A percentile compares a stretch with the other conserved stretches of the same genome.
phyloP scores from a whole-genome alignment of 805 yeast genomes.

The Teunomyces aglyptinius region DNA sequence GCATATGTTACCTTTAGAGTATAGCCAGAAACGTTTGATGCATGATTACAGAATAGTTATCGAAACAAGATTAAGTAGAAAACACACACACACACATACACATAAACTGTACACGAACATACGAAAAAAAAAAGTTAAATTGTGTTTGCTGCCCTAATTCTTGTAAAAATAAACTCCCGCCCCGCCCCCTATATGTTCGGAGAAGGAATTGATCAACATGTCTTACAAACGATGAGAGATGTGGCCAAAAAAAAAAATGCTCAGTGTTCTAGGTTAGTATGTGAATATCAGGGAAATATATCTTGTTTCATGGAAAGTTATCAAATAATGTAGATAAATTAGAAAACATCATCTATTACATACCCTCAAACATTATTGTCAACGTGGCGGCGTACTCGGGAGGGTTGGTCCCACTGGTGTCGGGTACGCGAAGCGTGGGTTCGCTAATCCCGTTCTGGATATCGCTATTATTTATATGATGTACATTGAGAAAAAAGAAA shows the following conservation, averaged over 20 bases:
- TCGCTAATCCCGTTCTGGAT: not conserved
- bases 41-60: no score
- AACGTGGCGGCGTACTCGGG: not conserved
- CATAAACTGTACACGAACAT: no score
- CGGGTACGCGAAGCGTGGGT: not conserved
- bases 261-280: not conserved
- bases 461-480: not conserved
- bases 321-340: constrained; percentile 19
- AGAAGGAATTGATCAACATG: not conserved
- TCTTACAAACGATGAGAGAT: not conserved
- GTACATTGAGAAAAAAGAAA: not conserved
- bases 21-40: no score
- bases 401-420: not conserved
- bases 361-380: not conserved
- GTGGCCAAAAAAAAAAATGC: not conserved
- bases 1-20: no score
- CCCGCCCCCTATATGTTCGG: no score
- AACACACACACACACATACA: no score
- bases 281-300: constrained; percentile 2
- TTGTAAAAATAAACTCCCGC: no score
- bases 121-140: no score
- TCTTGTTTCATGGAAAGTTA: constrained; percentile 1
- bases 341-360: constrained; percentile 5
- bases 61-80: no score
- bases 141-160: no score